Evolutionary conservation across 2,329 filamentous ascomycete genomes (phyloP).

Genomic region (Knufia petricola): DNA sequence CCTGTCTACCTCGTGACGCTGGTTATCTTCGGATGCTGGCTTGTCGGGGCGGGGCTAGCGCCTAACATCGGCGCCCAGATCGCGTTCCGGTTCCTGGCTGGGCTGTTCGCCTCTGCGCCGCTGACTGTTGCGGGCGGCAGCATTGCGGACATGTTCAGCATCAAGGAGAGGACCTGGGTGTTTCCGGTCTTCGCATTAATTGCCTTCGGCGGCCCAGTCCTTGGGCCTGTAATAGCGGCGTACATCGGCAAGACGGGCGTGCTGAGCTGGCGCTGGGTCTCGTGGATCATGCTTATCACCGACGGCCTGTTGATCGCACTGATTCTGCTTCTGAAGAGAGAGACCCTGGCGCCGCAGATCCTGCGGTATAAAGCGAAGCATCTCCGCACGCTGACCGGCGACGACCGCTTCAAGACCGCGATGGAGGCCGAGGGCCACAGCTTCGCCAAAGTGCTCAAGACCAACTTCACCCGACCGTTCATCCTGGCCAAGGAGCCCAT

Average conservation of each 20-base stretch:
- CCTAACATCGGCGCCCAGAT: constrained; percentile 40
- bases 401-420: constrained; percentile 39
- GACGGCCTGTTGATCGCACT: constrained; percentile 27
- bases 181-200: constrained; percentile 44
- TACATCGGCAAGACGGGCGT: constrained; percentile 31
- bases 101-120: constrained; percentile 39
- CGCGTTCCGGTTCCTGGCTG: constrained; percentile 42
- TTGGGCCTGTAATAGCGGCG: constrained; percentile 31
- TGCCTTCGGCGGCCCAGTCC: constrained; percentile 28
- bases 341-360: constrained; percentile 42
- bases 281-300: constrained; percentile 37
- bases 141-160: constrained; percentile 39
- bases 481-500: constrained; percentile 39
- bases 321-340: constrained; percentile 38
- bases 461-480: constrained; percentile 40
- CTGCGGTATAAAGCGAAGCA: constrained; percentile 38
- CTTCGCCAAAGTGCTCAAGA: constrained; percentile 31
- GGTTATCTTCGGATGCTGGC: constrained; percentile 39
- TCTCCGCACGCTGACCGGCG: constrained; percentile 33
- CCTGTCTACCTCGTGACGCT: constrained; percentile 41
- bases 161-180: constrained; percentile 39
- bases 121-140: constrained; percentile 39
- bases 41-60: constrained; percentile 40
- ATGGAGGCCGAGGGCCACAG: constrained; percentile 36
- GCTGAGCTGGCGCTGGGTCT: constrained; percentile 39